These are phyloP conservation scores for Globisporangium recalcitrans DNA, from an alignment of 352 stramenopile species.

Conservation along the genomic window DNA sequence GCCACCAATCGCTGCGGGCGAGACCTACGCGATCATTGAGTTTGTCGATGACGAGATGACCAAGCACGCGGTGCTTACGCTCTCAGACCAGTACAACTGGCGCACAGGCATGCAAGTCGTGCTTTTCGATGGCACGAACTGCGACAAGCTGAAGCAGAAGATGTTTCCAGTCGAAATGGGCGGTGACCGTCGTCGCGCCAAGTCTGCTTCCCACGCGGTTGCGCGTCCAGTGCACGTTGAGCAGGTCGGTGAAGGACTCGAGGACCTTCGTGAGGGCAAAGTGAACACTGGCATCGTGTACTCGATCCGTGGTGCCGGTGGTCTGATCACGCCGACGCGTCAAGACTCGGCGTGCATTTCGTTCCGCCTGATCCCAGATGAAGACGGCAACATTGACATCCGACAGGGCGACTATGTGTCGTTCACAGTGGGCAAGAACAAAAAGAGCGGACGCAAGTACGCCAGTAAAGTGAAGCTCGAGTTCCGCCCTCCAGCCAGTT, in stretches of 20 bases:
- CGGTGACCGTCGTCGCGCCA: constrained; percentile 67
- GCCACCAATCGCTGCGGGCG: constrained; percentile 77
- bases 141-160: constrained; percentile 86
- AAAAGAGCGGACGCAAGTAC: constrained; percentile 87
- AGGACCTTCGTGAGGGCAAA: constrained; percentile 83
- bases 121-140: constrained; percentile 87
- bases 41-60: constrained; percentile 87
- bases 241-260: constrained; percentile 73
- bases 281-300: constrained; percentile 85
- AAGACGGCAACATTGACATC: constrained; percentile 84
- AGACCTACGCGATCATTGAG: constrained; percentile 88
- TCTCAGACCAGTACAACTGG: constrained; percentile 87
- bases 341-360: constrained; percentile 83
- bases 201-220: constrained; percentile 65
- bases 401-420: constrained; percentile 82
- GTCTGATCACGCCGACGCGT: constrained; percentile 78
- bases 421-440: constrained; percentile 88
- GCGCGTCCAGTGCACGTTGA: constrained; percentile 77
- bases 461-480: constrained; percentile 86
- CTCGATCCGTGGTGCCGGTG: constrained; percentile 79
- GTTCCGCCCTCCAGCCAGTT: constrained; percentile 67
- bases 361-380: constrained; percentile 84
- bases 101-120: constrained; percentile 84
- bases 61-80: constrained; percentile 83
- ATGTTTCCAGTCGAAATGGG: constrained; percentile 83